Percentiles rank a stretch among this genome's conserved stretches.
Conservation (phyloP, 371 early-diverging fungal genomes). For the Actinomortierella wolfii region DNA sequence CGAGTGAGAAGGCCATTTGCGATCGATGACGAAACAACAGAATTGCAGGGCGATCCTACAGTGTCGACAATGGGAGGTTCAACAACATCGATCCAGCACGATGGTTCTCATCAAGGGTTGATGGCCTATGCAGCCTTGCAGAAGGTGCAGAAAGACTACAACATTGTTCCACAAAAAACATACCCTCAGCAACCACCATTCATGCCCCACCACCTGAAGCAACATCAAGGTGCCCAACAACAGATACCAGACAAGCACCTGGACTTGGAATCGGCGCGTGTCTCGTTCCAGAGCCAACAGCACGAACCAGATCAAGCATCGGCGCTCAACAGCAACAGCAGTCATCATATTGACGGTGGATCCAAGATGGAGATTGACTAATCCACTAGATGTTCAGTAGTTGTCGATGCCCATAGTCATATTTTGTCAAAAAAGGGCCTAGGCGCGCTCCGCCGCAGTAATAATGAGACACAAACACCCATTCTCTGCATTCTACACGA, state of each 20-base stretch:
- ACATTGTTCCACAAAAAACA: conserved; percentile 6
- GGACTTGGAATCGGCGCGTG: not conserved
- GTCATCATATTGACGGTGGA: conserved; percentile 6
- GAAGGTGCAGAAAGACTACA: conserved; percentile 35
- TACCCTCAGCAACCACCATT: too few species aligned
- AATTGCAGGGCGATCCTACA: conserved; percentile 13
- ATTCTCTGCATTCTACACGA: too few species aligned
- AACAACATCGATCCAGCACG: conserved; percentile 7
- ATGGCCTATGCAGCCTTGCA: conserved; percentile 43
- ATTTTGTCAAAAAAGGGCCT: too few species aligned
- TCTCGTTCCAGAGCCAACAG: not conserved
- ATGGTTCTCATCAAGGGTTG: conserved; percentile 18
- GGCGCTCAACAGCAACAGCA: not conserved
- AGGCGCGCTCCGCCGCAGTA: too few species aligned
- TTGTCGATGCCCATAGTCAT: too few species aligned
- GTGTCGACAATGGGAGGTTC: conserved; percentile 18
- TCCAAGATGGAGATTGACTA: conserved; percentile 44
- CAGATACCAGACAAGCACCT: too few species aligned
- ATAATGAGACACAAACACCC: too few species aligned
- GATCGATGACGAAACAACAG: conserved; percentile 26
- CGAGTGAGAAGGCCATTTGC: conserved; percentile 25
- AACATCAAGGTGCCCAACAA: too few species aligned
- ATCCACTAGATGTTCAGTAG: too few species aligned
- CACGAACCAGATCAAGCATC: not conserved
- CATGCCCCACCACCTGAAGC: too few species aligned